phyloP scores from a whole-genome alignment of 2,329 filamentous ascomycete species.

The Ophiosphaerella narmari region DNA sequence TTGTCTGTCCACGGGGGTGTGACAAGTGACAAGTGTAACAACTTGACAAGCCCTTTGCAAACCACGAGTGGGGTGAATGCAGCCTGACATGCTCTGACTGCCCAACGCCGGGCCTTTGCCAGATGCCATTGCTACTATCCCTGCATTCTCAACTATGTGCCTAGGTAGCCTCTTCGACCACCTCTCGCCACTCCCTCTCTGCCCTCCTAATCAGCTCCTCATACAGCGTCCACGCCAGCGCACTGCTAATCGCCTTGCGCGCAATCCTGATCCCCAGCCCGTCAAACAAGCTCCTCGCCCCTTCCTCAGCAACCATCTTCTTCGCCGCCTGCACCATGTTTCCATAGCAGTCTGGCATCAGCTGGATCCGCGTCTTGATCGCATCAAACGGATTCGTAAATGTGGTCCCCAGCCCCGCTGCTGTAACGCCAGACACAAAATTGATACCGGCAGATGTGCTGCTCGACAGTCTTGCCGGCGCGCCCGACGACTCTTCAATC shows the following conservation, averaged over 20 bases:
- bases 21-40: conserved; percentile 2
- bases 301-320: conserved; percentile 82
- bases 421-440: conserved; percentile 79
- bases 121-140: not conserved
- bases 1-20: conserved; percentile 8
- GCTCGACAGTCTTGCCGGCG: conserved; percentile 27
- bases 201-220: conserved; percentile 86
- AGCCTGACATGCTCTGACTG: conserved; percentile 16
- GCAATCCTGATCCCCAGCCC: conserved; percentile 85
- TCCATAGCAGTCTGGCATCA: conserved; percentile 79
- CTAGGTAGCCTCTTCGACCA: conserved; percentile 20
- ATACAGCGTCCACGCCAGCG: conserved; percentile 96
- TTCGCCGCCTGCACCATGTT: conserved; percentile 80
- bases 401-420: conserved; percentile 80
- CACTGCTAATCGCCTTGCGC: conserved; percentile 88
- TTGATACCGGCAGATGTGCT: conserved; percentile 71
- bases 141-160: no score
- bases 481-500: conserved; percentile 33
- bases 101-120: conserved; percentile 12
- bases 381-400: conserved; percentile 97
- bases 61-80: conserved; percentile 5
- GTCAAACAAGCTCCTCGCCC: conserved; percentile 78
- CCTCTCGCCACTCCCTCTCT: conserved; percentile 50
- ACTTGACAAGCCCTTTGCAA: conserved; percentile 2
- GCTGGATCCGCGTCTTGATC: conserved; percentile 91